Evolutionary conservation across 2,329 filamentous ascomycete species (phyloP), one percentile per base, ranked within the genome.

Genomic region (Colletotrichum siamense): DNA sequence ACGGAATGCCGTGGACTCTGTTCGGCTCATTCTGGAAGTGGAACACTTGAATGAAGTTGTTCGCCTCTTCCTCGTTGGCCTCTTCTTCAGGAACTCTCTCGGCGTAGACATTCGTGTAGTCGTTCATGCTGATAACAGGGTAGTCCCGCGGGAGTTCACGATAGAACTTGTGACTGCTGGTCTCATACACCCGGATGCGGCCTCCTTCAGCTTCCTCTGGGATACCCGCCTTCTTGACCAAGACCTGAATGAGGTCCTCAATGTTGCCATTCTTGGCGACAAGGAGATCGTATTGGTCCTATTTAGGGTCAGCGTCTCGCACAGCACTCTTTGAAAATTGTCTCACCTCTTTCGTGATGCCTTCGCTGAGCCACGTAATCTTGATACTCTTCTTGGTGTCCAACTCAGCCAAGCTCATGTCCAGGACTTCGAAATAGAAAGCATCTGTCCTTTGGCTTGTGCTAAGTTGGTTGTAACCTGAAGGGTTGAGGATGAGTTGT

Each of bases 1-100:
- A 99, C 0, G 97, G 97, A 61, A 98, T 91, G 5, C 96, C 95
- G 82, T 99, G 96, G 5, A 93, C 88, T 80, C 98, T 95, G 81
- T 87, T 94, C 0, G 95, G 92, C 81, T 99, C 98, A 79, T 94
- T 95, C 83, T 99, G 96, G 86, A 97, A 99, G 84, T 98, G 97
- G 85, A 96, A 97, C 34, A 94, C 95, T 77, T 94, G 92, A 72
- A 98, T 94, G 71, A 93, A 91, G 68, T 92, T 90, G 55, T 80
- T 85, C 6, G 57, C 22, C 3, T 91, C 88, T 10, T 89, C 87
- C 3, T 87, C 87, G 39, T 93, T 92, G 2, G 90, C 85, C 79
- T 94, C 94, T 65, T 95, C 93, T 69, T 95, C 91, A 0, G 96
- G 95, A 57, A 96, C 91, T 52, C 92, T 91, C 84, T 98, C 96